These are phyloP conservation scores for Huntiella abstrusa DNA, from an alignment of 2,329 filamentous ascomycete species.

Conservation along the genomic window DNA sequence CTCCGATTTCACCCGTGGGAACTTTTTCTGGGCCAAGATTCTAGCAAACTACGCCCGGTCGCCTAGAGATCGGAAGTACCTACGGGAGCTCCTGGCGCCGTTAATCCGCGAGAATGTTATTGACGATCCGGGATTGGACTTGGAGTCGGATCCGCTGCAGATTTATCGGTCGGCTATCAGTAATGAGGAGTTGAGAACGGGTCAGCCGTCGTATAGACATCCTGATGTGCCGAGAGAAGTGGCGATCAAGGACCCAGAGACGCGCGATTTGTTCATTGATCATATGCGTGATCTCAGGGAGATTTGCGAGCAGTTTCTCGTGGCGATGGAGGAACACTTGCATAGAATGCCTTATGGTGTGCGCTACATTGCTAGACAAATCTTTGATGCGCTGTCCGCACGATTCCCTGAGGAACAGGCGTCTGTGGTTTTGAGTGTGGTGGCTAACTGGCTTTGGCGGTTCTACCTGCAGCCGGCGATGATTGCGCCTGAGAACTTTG, in stretches of 20 bases:
- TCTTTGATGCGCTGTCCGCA: slow-evolving; percentile 56
- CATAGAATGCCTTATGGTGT: slow-evolving; percentile 86
- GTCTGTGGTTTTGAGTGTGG: slow-evolving; percentile 60
- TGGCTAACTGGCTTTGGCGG: slow-evolving; percentile 84
- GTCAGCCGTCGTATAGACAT: slow-evolving; percentile 59
- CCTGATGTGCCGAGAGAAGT: slow-evolving; percentile 77
- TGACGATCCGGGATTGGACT: slow-evolving; percentile 73
- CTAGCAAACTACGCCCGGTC: slow-evolving; percentile 77
- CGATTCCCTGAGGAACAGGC: slow-evolving; percentile 68
- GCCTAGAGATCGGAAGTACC: slow-evolving; percentile 77
- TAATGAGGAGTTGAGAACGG: slow-evolving; percentile 89
- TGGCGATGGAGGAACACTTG: slow-evolving; percentile 61
- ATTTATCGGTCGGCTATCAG: slow-evolving; percentile 93
- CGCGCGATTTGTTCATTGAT: slow-evolving; percentile 78
- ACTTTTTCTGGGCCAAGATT: slow-evolving; percentile 83
- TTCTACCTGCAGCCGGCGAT: slow-evolving; percentile 84
- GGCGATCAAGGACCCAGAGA: slow-evolving; percentile 91
- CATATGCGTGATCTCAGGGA: slow-evolving; percentile 86
- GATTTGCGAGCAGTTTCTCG: slow-evolving; percentile 80
- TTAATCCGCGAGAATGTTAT: slow-evolving; percentile 83
- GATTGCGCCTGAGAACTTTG: slow-evolving; percentile 76
- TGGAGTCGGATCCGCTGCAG: slow-evolving; percentile 93
- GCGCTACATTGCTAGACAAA: slow-evolving; percentile 71
- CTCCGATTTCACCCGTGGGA: slow-evolving; percentile 74
- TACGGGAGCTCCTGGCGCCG: slow-evolving; percentile 68